Percentiles rank a stretch among this genome's conserved stretches.
phyloP scores from a whole-genome alignment of 208 protist species.

The Endotrypanum monterogeii region DNA sequence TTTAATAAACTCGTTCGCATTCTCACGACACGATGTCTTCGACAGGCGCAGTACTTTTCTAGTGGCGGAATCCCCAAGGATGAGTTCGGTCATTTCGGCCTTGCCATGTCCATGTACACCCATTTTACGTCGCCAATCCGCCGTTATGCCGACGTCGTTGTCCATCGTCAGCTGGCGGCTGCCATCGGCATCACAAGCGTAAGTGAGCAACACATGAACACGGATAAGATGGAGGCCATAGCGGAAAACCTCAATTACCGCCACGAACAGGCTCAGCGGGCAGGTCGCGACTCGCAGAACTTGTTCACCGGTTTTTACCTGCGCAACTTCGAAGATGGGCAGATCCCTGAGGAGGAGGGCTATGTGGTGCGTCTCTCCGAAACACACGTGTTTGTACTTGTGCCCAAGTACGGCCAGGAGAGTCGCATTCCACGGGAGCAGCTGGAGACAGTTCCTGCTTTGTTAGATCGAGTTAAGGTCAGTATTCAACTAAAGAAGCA shows the following conservation, averaged over 20 bases:
- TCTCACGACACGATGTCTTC: constrained; percentile 91
- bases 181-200: constrained; percentile 66
- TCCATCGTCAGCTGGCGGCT: constrained; percentile 92
- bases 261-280: constrained; percentile 92
- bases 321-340: constrained; percentile 65
- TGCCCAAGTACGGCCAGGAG: constrained; percentile 91
- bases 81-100: constrained; percentile 93
- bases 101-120: constrained; percentile 95
- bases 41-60: constrained; percentile 94
- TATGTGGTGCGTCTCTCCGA: constrained; percentile 85
- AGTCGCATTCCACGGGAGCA: constrained; percentile 79
- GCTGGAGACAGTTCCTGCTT: constrained; percentile 58
- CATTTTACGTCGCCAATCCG: constrained; percentile 97
- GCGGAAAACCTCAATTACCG: constrained; percentile 92
- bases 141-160: constrained; percentile 94
- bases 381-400: constrained; percentile 84
- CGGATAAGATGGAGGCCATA: constrained; percentile 72
- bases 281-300: constrained; percentile 90
- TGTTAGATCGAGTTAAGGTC: constrained; percentile 82
- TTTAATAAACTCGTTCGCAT: constrained; percentile 94
- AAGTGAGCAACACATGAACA: constrained; percentile 53
- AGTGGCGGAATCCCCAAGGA: constrained; percentile 78
- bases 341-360: constrained; percentile 82
- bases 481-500: constrained; percentile 71
- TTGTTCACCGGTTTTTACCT: constrained; percentile 93